phyloP scores from a whole-genome alignment of 345 rosid species.

The Hevea brasiliensis region DNA sequence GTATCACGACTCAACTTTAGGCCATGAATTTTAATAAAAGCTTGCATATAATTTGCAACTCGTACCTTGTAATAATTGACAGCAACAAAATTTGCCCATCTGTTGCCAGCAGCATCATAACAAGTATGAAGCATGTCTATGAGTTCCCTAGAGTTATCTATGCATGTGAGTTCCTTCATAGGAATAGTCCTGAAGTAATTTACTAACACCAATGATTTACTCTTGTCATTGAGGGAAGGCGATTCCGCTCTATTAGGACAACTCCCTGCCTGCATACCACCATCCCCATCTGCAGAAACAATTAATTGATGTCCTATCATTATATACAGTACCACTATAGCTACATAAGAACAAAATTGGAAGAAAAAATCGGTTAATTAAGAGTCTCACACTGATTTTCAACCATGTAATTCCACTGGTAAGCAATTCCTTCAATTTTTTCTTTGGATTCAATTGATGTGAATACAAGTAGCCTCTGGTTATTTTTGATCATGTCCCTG shows the following conservation, averaged over 20 bases:
- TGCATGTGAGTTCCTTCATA: slow-evolving; percentile 34
- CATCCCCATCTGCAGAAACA: slow-evolving; percentile 53
- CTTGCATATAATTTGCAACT: not conserved
- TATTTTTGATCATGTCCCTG: slow-evolving; percentile 26
- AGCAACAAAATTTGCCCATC: slow-evolving; percentile 68
- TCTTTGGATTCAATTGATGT: slow-evolving; percentile 58
- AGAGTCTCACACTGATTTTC: slow-evolving; percentile 61
- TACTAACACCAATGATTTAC: slow-evolving; percentile 51
- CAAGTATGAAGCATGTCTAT: slow-evolving; percentile 52
- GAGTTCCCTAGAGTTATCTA: slow-evolving; percentile 47
- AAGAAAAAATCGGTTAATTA: not conserved
- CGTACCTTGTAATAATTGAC: slow-evolving; percentile 60
- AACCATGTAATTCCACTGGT: slow-evolving; percentile 80
- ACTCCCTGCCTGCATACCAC: slow-evolving; percentile 56
- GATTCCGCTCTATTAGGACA: slow-evolving; percentile 61
- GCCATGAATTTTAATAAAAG: too few relatives aligned
- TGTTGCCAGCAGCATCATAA: slow-evolving; percentile 40
- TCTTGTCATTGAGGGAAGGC: slow-evolving; percentile 40
- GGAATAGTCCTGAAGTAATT: slow-evolving; percentile 34
- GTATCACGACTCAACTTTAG: too few relatives aligned
- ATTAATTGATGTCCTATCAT: not conserved
- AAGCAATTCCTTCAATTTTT: slow-evolving; percentile 60
- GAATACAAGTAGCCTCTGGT: slow-evolving; percentile 59
- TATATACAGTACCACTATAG: too few relatives aligned
- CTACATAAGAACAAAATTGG: too few relatives aligned